Evolutionary conservation across 345 rosid species (phyloP).

Genomic region (Salix exigua): DNA sequence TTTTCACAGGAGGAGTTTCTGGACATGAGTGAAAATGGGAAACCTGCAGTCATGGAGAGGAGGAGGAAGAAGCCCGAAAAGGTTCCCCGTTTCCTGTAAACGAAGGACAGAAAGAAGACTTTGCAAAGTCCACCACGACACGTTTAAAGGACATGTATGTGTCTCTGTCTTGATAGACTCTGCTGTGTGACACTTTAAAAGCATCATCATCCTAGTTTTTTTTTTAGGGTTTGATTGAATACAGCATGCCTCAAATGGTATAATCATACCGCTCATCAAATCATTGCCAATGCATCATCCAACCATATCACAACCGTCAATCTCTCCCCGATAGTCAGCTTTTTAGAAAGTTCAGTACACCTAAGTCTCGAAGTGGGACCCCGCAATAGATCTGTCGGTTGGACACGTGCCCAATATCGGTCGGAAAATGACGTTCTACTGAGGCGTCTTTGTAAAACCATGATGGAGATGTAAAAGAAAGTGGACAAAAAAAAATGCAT

Average conservation of each 20-base stretch:
- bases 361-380: slow-evolving; percentile 4
- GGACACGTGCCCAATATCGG: slow-evolving; percentile 33
- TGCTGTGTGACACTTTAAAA: slow-evolving; percentile 20
- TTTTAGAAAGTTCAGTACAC: not conserved
- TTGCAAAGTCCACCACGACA: slow-evolving; percentile 38
- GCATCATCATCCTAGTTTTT: slow-evolving; percentile 12
- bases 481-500: not conserved
- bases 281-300: slow-evolving; percentile 20
- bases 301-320: slow-evolving; percentile 13
- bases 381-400: slow-evolving; percentile 25
- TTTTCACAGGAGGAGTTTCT: not conserved
- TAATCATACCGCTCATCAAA: slow-evolving; percentile 21
- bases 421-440: slow-evolving; percentile 25
- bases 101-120: not conserved
- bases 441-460: not conserved
- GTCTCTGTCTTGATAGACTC: slow-evolving; percentile 1
- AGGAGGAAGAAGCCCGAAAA: not conserved
- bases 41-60: no score
- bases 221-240: slow-evolving; percentile 15
- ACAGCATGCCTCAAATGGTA: slow-evolving; percentile 30
- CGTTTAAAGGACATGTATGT: slow-evolving; percentile 19
- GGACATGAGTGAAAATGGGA: not conserved
- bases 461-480: not conserved
- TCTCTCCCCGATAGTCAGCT: slow-evolving; percentile 1
- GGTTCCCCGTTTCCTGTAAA: not conserved